These are phyloP conservation scores for Aquilaria sinensis DNA, from an alignment of 345 rosid genomes.

Conservation along the genomic window DNA sequence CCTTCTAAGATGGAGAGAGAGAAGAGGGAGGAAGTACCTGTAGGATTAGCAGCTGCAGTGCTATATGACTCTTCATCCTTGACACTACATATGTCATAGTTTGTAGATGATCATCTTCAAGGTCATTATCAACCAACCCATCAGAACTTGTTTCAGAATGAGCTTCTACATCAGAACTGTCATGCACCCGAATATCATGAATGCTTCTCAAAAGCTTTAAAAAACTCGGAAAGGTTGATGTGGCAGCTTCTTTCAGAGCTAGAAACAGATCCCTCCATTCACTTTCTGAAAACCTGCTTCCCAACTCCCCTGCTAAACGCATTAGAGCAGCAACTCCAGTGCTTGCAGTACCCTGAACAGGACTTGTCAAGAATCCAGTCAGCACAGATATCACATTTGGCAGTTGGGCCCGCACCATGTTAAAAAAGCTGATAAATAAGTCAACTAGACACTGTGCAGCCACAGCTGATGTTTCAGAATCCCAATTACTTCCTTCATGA, in stretches of 20 bases:
- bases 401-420: slow-evolving; percentile 57
- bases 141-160: slow-evolving; percentile 61
- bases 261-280: slow-evolving; percentile 68
- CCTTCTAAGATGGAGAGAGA: not conserved
- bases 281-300: slow-evolving; percentile 49
- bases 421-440: slow-evolving; percentile 53
- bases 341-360: slow-evolving; percentile 77
- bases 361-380: slow-evolving; percentile 64
- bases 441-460: slow-evolving; percentile 77
- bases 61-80: slow-evolving; percentile 74
- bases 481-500: slow-evolving; percentile 56
- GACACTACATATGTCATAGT: slow-evolving; percentile 71
- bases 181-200: slow-evolving; percentile 50
- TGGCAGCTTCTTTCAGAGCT: slow-evolving; percentile 67
- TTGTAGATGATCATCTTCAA: slow-evolving; percentile 72
- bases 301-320: slow-evolving; percentile 56
- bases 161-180: slow-evolving; percentile 19
- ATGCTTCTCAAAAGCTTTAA: slow-evolving; percentile 64
- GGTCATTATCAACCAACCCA: slow-evolving; percentile 38
- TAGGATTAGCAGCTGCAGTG: slow-evolving; percentile 62
- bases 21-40: slow-evolving; percentile 42
- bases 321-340: slow-evolving; percentile 63
- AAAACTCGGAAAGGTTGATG: slow-evolving; percentile 54
- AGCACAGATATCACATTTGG: slow-evolving; percentile 52
- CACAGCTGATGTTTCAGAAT: slow-evolving; percentile 65